Percentiles rank a stretch among this genome's conserved stretches.
Conservation (phyloP, 2,329 filamentous ascomycete genomes). For the Xenoacremonium recifei region DNA sequence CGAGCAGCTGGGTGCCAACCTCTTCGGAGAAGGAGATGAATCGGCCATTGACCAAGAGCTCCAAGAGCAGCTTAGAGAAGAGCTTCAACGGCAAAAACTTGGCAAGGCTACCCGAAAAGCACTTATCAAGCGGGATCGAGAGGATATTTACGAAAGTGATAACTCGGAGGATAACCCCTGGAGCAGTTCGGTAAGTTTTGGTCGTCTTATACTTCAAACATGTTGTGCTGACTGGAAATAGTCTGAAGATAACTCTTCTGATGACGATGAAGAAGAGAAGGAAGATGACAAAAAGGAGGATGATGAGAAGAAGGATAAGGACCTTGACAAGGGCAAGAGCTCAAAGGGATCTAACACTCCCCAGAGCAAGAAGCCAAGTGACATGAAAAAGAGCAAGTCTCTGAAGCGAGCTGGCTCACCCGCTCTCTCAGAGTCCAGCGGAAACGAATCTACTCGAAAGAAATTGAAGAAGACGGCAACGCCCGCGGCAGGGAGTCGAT, state of each 20-base stretch:
- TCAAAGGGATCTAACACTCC: conserved; percentile 65
- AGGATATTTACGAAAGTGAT: conserved; percentile 80
- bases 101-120: conserved; percentile 79
- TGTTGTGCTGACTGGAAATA: too few species aligned
- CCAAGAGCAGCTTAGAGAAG: conserved; percentile 66
- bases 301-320: conserved; percentile 55
- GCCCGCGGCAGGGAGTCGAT: conserved; percentile 51
- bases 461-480: conserved; percentile 64
- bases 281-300: conserved; percentile 64
- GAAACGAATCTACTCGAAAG: conserved; percentile 84
- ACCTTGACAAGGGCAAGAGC: conserved; percentile 53
- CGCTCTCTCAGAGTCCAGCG: conserved; percentile 85
- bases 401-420: conserved; percentile 86
- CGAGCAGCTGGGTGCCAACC: conserved; percentile 82
- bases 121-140: conserved; percentile 80
- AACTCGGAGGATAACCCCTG: conserved; percentile 44
- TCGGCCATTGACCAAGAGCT: conserved; percentile 72
- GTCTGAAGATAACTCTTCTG: conserved; percentile 48
- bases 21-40: conserved; percentile 72
- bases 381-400: conserved; percentile 54
- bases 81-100: conserved; percentile 65
- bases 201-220: too few species aligned
- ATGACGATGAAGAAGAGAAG: conserved; percentile 44
- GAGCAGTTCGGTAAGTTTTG: conserved; percentile 37
- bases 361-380: conserved; percentile 43